A percentile compares a stretch with the other conserved stretches of the same genome.
These are phyloP conservation scores for Aspergillus heteromorphus DNA, from an alignment of 495 filamentous ascomycete genomes.

Conservation along the genomic window DNA sequence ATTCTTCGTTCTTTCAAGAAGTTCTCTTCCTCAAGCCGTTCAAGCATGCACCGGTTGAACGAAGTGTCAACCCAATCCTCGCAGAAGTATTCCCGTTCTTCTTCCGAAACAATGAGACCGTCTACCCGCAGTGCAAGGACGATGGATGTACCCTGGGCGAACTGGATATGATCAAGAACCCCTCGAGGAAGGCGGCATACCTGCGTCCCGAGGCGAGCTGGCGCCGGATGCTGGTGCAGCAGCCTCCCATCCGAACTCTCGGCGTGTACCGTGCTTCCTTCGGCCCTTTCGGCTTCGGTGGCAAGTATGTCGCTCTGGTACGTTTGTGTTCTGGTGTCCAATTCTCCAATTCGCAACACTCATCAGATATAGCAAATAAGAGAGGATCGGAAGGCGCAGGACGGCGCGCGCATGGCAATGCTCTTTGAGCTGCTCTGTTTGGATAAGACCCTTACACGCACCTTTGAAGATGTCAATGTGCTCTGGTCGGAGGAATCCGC, in stretches of 20 bases:
- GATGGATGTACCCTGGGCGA: not conserved
- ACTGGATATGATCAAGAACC: not conserved
- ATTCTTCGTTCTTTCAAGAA: conserved; percentile 11
- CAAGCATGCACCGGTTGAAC: not conserved
- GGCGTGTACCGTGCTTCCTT: not conserved
- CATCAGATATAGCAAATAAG: not conserved
- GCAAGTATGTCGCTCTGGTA: not conserved
- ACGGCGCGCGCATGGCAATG: not conserved
- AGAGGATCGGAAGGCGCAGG: not conserved
- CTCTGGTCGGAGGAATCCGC: not conserved
- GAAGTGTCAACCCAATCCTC: conserved; percentile 8
- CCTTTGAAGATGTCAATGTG: not conserved
- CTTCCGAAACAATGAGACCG: not conserved
- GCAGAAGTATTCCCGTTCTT: not conserved
- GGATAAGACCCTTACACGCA: not conserved
- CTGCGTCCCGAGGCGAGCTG: conserved; percentile 14
- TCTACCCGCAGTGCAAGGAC: not conserved
- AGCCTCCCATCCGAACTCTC: conserved; percentile 10
- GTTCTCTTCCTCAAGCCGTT: conserved; percentile 13
- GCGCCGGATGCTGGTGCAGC: conserved; percentile 18
- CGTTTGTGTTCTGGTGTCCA: not conserved
- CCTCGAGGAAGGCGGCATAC: not conserved
- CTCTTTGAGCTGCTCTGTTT: not conserved
- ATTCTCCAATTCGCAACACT: too few relatives aligned
- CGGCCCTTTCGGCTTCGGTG: not conserved